Evolutionary conservation across 2,329 filamentous ascomycete species (phyloP).

Genomic region (Colletotrichum navitas): DNA sequence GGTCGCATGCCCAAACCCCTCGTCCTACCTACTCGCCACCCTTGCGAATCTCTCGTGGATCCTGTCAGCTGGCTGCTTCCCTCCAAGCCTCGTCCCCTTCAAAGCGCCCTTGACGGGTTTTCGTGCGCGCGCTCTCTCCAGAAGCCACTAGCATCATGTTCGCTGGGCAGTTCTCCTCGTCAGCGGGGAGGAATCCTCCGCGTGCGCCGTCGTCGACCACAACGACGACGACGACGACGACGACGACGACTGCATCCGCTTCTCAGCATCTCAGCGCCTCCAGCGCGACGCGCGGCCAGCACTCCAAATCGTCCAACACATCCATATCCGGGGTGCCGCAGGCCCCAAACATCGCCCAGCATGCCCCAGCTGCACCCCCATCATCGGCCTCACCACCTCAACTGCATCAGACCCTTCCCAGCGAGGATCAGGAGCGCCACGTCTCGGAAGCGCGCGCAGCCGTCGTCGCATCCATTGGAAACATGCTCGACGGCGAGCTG

Average conservation of each 20-base stretch:
- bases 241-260: not conserved
- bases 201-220: slow-evolving; percentile 22
- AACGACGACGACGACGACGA: slow-evolving; percentile 24
- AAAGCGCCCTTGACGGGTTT: not conserved
- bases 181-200: slow-evolving; percentile 23
- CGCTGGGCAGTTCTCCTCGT: slow-evolving; percentile 24
- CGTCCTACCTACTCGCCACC: slow-evolving; percentile 10
- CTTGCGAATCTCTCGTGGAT: not conserved
- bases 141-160: slow-evolving; percentile 29
- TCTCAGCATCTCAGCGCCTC: slow-evolving; percentile 35
- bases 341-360: slow-evolving; percentile 15
- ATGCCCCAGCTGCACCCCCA: slow-evolving; percentile 2
- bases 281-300: slow-evolving; percentile 35
- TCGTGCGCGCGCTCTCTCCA: not conserved
- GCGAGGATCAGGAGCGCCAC: slow-evolving; percentile 59
- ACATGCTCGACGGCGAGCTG: slow-evolving; percentile 77
- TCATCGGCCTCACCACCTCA: slow-evolving; percentile 8
- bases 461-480: slow-evolving; percentile 74
- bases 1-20: not conserved
- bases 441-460: slow-evolving; percentile 69
- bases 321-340: slow-evolving; percentile 36
- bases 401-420: slow-evolving; percentile 55
- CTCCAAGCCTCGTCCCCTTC: not conserved
- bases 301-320: slow-evolving; percentile 35
- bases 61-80: not conserved